These are phyloP conservation scores for Pythium dissimile DNA, from an alignment of 352 stramenopile species.

Conservation along the genomic window DNA sequence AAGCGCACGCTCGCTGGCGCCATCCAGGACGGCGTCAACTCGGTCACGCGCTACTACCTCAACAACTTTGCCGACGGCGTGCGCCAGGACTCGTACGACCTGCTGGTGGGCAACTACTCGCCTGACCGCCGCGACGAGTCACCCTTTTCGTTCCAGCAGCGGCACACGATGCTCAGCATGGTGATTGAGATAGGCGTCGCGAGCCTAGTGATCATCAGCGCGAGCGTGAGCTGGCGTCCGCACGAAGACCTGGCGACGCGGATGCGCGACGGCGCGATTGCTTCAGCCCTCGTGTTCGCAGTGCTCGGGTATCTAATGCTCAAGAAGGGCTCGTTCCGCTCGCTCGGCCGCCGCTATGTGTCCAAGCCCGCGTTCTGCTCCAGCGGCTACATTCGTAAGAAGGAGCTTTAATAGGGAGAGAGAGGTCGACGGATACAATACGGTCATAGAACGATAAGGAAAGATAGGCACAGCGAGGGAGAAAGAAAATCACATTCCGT, in stretches of 20 bases:
- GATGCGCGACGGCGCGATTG: slow-evolving; percentile 58
- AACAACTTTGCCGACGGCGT: slow-evolving; percentile 95
- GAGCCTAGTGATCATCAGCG: slow-evolving; percentile 48
- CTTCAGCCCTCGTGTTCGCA: slow-evolving; percentile 42
- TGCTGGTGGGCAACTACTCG: slow-evolving; percentile 81
- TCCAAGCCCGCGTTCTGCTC: slow-evolving; percentile 85
- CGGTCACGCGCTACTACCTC: slow-evolving; percentile 92
- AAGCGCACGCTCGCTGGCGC: slow-evolving; percentile 88
- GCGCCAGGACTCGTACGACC: slow-evolving; percentile 91
- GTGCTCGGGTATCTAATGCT: slow-evolving; percentile 65
- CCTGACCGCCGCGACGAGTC: slow-evolving; percentile 78
- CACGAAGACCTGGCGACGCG: slow-evolving; percentile 53
- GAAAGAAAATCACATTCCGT: no score
- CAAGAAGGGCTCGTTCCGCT: slow-evolving; percentile 81
- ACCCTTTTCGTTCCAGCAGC: slow-evolving; percentile 81
- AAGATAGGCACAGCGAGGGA: not conserved
- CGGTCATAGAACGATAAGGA: not conserved
- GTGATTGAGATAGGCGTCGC: slow-evolving; percentile 50
- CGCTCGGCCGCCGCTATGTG: slow-evolving; percentile 74
- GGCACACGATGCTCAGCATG: slow-evolving; percentile 68
- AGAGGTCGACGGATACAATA: not conserved
- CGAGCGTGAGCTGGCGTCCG: slow-evolving; percentile 58
- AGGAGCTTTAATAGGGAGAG: no score
- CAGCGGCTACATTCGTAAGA: slow-evolving; percentile 82
- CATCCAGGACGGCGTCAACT: slow-evolving; percentile 94